phyloP scores from a whole-genome alignment of 2,329 filamentous ascomycete genomes.

The Colletotrichum acutatum region DNA sequence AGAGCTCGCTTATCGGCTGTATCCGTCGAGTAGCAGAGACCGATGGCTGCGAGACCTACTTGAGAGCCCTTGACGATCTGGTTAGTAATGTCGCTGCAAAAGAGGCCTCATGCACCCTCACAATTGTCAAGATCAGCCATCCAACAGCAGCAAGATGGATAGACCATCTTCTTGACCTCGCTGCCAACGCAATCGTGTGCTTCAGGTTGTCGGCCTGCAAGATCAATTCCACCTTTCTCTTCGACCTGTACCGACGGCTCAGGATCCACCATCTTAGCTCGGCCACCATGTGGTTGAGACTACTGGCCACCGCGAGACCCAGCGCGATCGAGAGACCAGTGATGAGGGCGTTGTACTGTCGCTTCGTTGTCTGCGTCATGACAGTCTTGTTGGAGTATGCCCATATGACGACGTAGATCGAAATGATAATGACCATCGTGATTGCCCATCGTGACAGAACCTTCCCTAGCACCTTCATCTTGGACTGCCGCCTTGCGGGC shows the following conservation, averaged over 20 bases:
- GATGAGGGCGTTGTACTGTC: constrained; percentile 55
- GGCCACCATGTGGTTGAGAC: constrained; percentile 54
- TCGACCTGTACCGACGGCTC: constrained; percentile 47
- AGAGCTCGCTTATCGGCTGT: constrained; percentile 47
- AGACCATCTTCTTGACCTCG: constrained; percentile 39
- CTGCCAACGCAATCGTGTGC: constrained; percentile 42
- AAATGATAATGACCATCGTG: constrained; percentile 42
- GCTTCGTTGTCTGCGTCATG: constrained; percentile 48
- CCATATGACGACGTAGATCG: constrained; percentile 43
- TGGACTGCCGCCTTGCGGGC: neutral
- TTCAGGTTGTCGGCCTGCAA: constrained; percentile 46
- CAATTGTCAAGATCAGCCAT: constrained; percentile 47
- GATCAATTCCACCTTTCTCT: constrained; percentile 48
- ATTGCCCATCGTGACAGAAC: constrained; percentile 40
- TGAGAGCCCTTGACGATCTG: constrained; percentile 49
- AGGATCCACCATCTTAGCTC: constrained; percentile 60
- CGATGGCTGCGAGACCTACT: constrained; percentile 54
- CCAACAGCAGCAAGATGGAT: constrained; percentile 41
- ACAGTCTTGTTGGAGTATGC: constrained; percentile 42
- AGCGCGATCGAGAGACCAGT: constrained; percentile 55
- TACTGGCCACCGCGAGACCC: constrained; percentile 54
- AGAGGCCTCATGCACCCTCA: constrained; percentile 29
- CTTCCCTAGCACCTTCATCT: constrained; percentile 5
- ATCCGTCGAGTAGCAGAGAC: constrained; percentile 55
- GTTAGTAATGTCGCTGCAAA: neutral